Percentiles rank a stretch among this genome's conserved stretches.
Evolutionary conservation across 2,329 filamentous ascomycete species (phyloP).

Genomic region (Fusarium sp.): DNA sequence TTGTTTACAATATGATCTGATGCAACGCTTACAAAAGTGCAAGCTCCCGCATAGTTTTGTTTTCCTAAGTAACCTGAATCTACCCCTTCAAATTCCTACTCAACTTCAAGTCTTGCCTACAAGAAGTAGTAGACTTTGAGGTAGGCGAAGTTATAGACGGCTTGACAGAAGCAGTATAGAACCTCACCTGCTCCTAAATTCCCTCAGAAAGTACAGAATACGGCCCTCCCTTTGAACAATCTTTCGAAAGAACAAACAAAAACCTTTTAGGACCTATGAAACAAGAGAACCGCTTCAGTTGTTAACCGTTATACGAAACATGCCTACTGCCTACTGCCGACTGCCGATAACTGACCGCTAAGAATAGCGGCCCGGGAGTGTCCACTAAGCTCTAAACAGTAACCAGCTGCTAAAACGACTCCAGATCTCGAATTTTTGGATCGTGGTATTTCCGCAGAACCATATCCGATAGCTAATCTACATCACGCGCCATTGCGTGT

Average conservation of each 20-base stretch:
- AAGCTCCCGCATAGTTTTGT: no score
- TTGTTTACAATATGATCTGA: not conserved
- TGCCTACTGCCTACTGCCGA: slow-evolving; percentile 13
- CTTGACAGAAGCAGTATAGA: not conserved
- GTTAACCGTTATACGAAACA: slow-evolving; percentile 33
- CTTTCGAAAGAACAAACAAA: not conserved
- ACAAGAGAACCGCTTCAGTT: not conserved
- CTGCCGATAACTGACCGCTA: slow-evolving; percentile 34
- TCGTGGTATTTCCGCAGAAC: slow-evolving; percentile 23
- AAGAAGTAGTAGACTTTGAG: not conserved
- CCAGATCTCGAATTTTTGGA: slow-evolving; percentile 29
- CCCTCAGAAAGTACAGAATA: not conserved
- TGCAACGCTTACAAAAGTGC: not conserved
- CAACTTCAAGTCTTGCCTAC: not conserved
- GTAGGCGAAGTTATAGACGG: not conserved
- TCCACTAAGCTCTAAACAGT: slow-evolving; percentile 46
- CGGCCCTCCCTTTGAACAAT: not conserved
- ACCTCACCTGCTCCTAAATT: not conserved
- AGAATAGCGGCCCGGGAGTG: slow-evolving; percentile 40
- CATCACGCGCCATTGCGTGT: slow-evolving; percentile 34
- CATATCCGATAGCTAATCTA: slow-evolving; percentile 5
- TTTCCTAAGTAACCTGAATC: not conserved
- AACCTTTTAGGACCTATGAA: no score
- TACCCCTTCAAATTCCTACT: not conserved
- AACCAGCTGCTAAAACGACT: slow-evolving; percentile 41